These are phyloP conservation scores for Lepidium didymum DNA, from an alignment of 345 rosid genomes.

Conservation along the genomic window DNA sequence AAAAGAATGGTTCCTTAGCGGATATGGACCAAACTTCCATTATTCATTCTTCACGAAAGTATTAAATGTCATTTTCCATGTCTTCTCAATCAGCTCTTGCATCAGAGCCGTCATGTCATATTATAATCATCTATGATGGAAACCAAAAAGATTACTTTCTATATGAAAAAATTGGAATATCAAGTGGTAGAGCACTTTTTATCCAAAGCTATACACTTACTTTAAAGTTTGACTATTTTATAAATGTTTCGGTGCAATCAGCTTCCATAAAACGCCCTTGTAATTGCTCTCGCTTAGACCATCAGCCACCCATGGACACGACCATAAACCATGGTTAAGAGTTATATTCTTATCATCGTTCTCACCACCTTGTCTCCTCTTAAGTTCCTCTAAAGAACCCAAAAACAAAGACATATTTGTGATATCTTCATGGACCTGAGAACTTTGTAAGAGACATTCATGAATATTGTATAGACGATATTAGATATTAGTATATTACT, in stretches of 20 bases:
- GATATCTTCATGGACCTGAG: conserved; percentile 7
- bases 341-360: conserved; percentile 28
- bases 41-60: too few species aligned
- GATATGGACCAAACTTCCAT: too few species aligned
- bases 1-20: too few species aligned
- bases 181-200: neutral
- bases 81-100: conserved; percentile 33
- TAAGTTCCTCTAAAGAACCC: conserved; percentile 37
- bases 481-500: conserved; percentile 12
- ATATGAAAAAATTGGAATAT: neutral
- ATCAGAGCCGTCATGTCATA: conserved; percentile 39
- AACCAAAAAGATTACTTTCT: neutral
- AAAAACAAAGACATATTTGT: conserved; percentile 19
- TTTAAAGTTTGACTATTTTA: conserved; percentile 32
- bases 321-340: conserved; percentile 36
- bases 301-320: conserved; percentile 37
- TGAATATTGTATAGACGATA: conserved; percentile 33
- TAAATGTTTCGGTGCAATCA: conserved; percentile 34
- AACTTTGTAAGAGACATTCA: conserved; percentile 41
- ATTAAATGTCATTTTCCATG: conserved; percentile 13
- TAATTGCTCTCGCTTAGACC: conserved; percentile 30
- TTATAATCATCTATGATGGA: conserved; percentile 31
- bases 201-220: conserved; percentile 1
- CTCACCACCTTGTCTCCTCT: conserved; percentile 32
- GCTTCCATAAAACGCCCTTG: conserved; percentile 39